These are phyloP conservation scores for Penicillium simplicissimum DNA, from an alignment of 495 filamentous ascomycete species.

Conservation along the genomic window DNA sequence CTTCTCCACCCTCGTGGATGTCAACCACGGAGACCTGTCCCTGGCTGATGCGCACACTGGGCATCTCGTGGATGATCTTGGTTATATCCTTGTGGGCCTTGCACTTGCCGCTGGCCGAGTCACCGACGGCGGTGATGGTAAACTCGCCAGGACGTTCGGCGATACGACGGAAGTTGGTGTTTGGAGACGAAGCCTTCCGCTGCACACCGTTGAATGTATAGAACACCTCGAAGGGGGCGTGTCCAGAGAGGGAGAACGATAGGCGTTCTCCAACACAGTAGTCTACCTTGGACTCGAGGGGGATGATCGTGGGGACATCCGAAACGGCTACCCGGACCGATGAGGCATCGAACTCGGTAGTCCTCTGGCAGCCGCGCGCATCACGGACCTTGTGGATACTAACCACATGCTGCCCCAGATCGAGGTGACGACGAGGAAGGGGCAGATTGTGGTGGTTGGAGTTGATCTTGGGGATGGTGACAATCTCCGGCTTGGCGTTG, in stretches of 20 bases:
- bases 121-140: conserved; percentile 78
- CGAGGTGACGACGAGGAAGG: conserved; percentile 79
- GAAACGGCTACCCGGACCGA: conserved; percentile 85
- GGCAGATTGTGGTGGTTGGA: conserved; percentile 71
- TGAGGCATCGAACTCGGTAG: conserved; percentile 62
- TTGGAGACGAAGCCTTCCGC: conserved; percentile 73
- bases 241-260: conserved; percentile 83
- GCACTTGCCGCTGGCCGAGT: conserved; percentile 74
- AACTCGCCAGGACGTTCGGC: conserved; percentile 89
- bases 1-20: conserved; percentile 93
- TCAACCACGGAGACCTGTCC: conserved; percentile 77
- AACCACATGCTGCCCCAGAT: conserved; percentile 81
- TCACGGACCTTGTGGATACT: conserved; percentile 88
- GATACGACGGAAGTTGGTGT: conserved; percentile 83
- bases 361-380: conserved; percentile 75
- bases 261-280: conserved; percentile 96
- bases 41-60: conserved; percentile 82
- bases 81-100: conserved; percentile 72
- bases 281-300: conserved; percentile 80
- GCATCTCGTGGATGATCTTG: conserved; percentile 86
- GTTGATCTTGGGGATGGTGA: conserved; percentile 74
- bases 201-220: conserved; percentile 80
- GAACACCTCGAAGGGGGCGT: conserved; percentile 86
- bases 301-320: conserved; percentile 85
- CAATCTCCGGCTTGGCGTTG: conserved; percentile 73